Conservation (phyloP, 2,329 filamentous ascomycete genomes). For the Epichloe glyceriae region DNA sequence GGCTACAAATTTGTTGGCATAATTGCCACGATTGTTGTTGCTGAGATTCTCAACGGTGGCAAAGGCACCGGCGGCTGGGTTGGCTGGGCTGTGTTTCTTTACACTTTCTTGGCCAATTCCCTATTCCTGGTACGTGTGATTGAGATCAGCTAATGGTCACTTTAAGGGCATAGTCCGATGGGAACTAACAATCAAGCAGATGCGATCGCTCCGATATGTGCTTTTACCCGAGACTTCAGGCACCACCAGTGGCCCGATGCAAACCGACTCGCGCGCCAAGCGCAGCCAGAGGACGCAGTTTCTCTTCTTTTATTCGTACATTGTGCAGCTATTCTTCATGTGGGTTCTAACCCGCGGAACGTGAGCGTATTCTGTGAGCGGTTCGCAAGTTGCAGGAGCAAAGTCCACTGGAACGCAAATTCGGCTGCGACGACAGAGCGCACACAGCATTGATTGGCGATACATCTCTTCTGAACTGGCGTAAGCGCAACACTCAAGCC, state of each 20-base stretch:
- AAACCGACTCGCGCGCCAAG: constrained; percentile 68
- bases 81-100: constrained; percentile 78
- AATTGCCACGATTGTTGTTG: constrained; percentile 72
- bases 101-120: constrained; percentile 87
- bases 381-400: background rate
- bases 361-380: constrained; percentile 11
- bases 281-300: constrained; percentile 83
- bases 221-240: constrained; percentile 71
- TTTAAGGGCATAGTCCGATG: too few relatives aligned
- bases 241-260: constrained; percentile 51
- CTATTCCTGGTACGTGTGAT: constrained; percentile 67
- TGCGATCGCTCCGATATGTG: constrained; percentile 91
- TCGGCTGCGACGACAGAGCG: background rate
- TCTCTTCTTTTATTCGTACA: constrained; percentile 85
- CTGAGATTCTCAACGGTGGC: constrained; percentile 65
- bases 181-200: constrained; percentile 32
- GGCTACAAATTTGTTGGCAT: constrained; percentile 99
- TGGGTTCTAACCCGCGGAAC: constrained; percentile 47
- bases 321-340: constrained; percentile 92
- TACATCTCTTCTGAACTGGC: too few relatives aligned
- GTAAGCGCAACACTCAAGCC: too few relatives aligned
- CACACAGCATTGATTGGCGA: background rate
- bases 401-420: background rate
- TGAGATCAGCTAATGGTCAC: background rate
- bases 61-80: constrained; percentile 77